Evolutionary conservation across 176 grass and related monocot genomes (phyloP), one percentile per base, ranked within the genome.

Genomic region (Melocanna baccifera): DNA sequence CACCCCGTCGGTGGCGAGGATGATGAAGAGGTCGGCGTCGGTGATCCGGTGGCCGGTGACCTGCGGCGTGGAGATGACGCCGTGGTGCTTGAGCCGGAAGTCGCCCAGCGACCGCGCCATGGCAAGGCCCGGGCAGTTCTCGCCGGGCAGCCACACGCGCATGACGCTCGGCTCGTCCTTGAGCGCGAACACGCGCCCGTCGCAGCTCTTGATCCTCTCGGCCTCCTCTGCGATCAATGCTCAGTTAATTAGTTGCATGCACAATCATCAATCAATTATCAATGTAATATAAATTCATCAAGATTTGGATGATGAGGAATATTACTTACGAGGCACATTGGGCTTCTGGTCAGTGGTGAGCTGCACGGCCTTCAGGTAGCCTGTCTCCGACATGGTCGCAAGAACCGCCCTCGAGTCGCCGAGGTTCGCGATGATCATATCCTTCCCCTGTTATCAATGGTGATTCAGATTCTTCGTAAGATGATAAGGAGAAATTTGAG

Each of bases 261-360:
- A 30, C 61, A 29, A 63, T 63, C 61, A 63, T 55, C 51, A 19
- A 55, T 55, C 61, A 63, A 16, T 55, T 55, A 9, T 30, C 61
- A 30, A 30, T 29, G 61, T 16, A 63, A 30, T 15, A 63, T 76
- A 52, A 52, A 32, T 73, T 39, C 55, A 16, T n/a, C 1, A 62
- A 43, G 23, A 12, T 59, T n/a, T 9, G 32, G 22, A 61, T 14
- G 30, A 28, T n/a, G 12, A 40, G 34, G 22, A 18, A 6, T 51
- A 43, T 16, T 29, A 51, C 86, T 74, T 59, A 88, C 89, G 53
- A 14, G 90, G 90, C 9, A 96, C 29, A 47, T 11, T 79, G 10
- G 97, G 93, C 78, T 99, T 99, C 16, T 96, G 87, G 79, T 99
- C 97, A 14, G 76, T 84, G 32, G 97, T 99, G 16, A 99, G 88